These are phyloP conservation scores for Cochlearia excelsa DNA, from an alignment of 345 rosid genomes.

Conservation along the genomic window DNA sequence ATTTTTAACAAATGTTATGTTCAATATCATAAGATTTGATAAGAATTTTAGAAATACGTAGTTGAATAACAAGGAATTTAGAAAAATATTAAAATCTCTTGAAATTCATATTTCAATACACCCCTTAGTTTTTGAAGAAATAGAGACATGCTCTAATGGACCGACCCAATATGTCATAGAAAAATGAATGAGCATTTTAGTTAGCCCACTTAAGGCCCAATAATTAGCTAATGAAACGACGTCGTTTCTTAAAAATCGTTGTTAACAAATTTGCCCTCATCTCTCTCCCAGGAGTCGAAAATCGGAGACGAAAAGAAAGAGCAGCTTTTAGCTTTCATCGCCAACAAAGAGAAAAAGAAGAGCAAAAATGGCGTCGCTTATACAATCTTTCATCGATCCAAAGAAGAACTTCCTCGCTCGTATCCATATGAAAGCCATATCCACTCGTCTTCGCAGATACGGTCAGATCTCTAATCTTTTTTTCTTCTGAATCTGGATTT, in stretches of 20 bases:
- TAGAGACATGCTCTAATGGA: no score
- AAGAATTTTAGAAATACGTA: no score
- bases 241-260: neutral
- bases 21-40: no score
- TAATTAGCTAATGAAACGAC: neutral
- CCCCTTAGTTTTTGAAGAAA: no score
- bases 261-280: slow-evolving; percentile 2
- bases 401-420: slow-evolving; percentile 40
- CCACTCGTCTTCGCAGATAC: slow-evolving; percentile 35
- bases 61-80: no score
- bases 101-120: no score
- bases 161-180: no score
- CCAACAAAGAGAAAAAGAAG: neutral
- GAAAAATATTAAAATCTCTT: no score
- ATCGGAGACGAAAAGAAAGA: neutral
- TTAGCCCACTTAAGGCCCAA: slow-evolving; percentile 22
- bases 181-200: neutral
- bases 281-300: slow-evolving; percentile 8
- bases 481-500: slow-evolving; percentile 14
- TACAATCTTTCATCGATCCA: slow-evolving; percentile 35
- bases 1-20: no score
- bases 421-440: slow-evolving; percentile 34
- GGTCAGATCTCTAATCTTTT: slow-evolving; percentile 29
- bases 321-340: neutral
- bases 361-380: slow-evolving; percentile 26